These are phyloP conservation scores for Cardamine chenopodiifolia DNA, from an alignment of 345 rosid species.

Conservation along the genomic window DNA sequence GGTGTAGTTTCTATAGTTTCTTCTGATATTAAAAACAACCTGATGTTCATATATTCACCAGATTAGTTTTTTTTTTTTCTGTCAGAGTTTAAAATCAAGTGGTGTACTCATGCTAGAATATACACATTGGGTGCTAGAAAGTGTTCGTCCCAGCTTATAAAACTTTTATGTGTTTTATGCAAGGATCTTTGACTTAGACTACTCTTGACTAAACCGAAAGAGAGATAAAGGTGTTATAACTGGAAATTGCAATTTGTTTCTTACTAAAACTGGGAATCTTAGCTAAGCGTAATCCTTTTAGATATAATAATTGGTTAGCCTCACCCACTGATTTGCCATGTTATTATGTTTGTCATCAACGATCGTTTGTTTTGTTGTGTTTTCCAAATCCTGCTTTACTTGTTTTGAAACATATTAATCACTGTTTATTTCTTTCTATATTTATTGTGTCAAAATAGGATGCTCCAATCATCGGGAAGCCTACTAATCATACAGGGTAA, in stretches of 20 bases:
- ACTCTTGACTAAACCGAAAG: background rate
- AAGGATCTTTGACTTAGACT: constrained; percentile 1
- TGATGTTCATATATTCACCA: constrained; percentile 16
- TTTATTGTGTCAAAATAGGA: constrained; percentile 58
- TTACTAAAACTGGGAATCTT: background rate
- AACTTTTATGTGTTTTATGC: background rate
- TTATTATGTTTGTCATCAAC: constrained; percentile 14
- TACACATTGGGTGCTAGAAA: constrained; percentile 15
- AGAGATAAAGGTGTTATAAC: constrained; percentile 4
- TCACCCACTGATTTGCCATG: constrained; percentile 15
- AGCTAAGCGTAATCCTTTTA: background rate
- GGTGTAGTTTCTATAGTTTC: background rate
- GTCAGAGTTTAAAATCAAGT: background rate
- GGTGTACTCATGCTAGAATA: constrained; percentile 27
- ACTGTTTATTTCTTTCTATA: constrained; percentile 13
- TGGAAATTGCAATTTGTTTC: background rate
- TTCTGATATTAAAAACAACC: background rate
- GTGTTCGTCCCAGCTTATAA: background rate
- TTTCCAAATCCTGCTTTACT: background rate
- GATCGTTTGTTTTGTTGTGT: background rate
- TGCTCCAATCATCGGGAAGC: constrained; percentile 87
- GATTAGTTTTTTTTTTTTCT: background rate
- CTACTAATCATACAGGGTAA: constrained; percentile 68
- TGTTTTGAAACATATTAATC: constrained; percentile 13
- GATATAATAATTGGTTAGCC: constrained; percentile 7